These are phyloP conservation scores for Hygrocybe punicea DNA, from an alignment of 768 basidiomycete species.

Conservation along the genomic window DNA sequence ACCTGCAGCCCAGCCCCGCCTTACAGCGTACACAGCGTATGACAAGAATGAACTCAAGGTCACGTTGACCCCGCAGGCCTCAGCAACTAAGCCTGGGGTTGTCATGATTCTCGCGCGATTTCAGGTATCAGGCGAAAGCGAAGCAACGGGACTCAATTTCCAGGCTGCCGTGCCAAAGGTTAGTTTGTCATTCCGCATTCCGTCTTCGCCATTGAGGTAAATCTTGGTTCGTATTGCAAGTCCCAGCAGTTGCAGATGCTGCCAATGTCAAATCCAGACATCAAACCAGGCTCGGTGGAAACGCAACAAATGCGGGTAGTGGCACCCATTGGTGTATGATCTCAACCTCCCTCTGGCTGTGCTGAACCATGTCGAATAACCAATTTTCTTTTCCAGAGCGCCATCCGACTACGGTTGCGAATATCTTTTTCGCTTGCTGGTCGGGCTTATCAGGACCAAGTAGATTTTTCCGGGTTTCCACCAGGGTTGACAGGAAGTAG, in stretches of 20 bases:
- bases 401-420: conserved; percentile 78
- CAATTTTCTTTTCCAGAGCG: conserved; percentile 49
- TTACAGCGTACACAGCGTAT: conserved; percentile 80
- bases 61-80: conserved; percentile 84
- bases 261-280: conserved; percentile 86
- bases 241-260: conserved; percentile 97
- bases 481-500: conserved; percentile 58
- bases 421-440: conserved; percentile 74
- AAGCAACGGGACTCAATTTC: conserved; percentile 73
- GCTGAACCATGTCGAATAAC: conserved; percentile 7
- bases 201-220: not conserved
- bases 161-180: conserved; percentile 98
- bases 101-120: conserved; percentile 90
- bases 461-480: conserved; percentile 91
- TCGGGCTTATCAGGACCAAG: conserved; percentile 79
- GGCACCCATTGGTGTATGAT: conserved; percentile 73
- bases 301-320: conserved; percentile 95
- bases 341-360: conserved; percentile 29
- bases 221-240: conserved; percentile 41
- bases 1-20: conserved; percentile 44
- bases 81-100: conserved; percentile 75
- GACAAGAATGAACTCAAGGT: conserved; percentile 89
- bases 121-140: conserved; percentile 55
- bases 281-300: conserved; percentile 75
- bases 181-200: conserved; percentile 9